A percentile compares a stretch with the other conserved stretches of the same genome.
These are phyloP conservation scores for Hypoxylon subgilvum DNA, from an alignment of 495 filamentous ascomycete species.

Conservation along the genomic window DNA sequence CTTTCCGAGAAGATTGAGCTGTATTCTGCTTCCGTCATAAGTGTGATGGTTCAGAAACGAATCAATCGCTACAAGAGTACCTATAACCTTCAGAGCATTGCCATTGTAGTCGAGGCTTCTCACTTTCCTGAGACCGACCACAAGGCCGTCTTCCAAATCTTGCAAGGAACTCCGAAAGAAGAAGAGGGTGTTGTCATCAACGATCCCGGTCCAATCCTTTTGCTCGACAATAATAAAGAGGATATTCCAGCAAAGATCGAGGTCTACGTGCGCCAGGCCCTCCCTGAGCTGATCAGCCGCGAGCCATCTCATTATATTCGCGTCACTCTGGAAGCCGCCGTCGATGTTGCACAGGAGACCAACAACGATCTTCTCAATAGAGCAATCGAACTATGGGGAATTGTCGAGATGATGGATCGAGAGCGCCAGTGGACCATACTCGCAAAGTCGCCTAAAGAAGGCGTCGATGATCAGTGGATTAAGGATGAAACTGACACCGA, in stretches of 20 bases:
- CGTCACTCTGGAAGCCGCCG: conserved; percentile 66
- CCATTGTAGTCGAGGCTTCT: conserved; percentile 69
- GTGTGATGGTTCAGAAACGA: conserved; percentile 69
- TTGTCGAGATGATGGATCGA: conserved; percentile 74
- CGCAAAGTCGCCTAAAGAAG: conserved; percentile 42
- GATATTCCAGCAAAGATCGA: conserved; percentile 72
- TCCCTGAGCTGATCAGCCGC: conserved; percentile 64
- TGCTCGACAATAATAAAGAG: conserved; percentile 71
- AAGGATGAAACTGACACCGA: conserved; percentile 52
- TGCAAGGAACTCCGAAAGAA: conserved; percentile 56
- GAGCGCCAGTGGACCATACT: conserved; percentile 69
- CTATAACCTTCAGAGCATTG: conserved; percentile 61
- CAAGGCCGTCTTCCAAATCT: conserved; percentile 60
- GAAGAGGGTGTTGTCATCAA: conserved; percentile 34
- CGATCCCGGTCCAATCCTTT: conserved; percentile 41
- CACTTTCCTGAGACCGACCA: conserved; percentile 67
- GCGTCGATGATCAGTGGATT: conserved; percentile 41
- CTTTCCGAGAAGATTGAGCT: conserved; percentile 76
- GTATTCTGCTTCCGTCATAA: conserved; percentile 73
- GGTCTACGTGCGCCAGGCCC: conserved; percentile 69
- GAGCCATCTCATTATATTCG: conserved; percentile 73
- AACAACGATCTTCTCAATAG: conserved; percentile 69
- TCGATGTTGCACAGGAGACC: conserved; percentile 59
- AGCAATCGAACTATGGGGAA: conserved; percentile 76
- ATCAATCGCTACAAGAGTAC: conserved; percentile 65